Base-by-base conservation (phyloP, 306 rosid genomes). In the Coriaria nepalensis region DNA sequence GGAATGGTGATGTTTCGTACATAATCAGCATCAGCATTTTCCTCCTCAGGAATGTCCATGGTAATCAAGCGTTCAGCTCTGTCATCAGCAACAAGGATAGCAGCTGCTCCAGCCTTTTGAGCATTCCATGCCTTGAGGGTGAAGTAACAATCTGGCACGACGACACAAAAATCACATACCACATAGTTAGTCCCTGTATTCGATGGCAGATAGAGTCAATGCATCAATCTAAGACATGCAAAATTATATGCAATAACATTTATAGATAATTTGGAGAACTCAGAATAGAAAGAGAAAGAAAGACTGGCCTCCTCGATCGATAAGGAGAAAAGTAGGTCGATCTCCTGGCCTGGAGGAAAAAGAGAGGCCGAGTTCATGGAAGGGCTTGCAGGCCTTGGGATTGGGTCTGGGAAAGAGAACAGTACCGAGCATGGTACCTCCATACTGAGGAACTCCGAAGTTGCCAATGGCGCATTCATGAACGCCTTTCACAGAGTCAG, bases 81-180 rank as follows among this genome's bases (percentile, higher is more conserved):
- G 75, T 83, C 68, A 64, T 90, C 95, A n/a, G 86, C 93, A 50
- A 90, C 97, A 55, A 90, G 84, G 67, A 90, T 64, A 42, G 97
- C 97, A 0, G 94, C 97, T 14, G 95, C 97, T 64, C 97, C 97
- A 42, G 74, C 92, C 7, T 77, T 79, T 79, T 90, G 97, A 10
- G 95, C 93, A 52, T 81, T 90, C 97, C 95, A 81, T 0, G 97
- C 97, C 90, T 90, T 90, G 68, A 79, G 57, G 49, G 97, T 90
- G 78, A 90, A 90, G 78, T 53, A 90, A 72, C 97, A 90, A 73
- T 84, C 97, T 90, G 65, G n/a, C n/a, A n/a, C n/a, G n/a, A n/a
- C n/a, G n/a, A n/a, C n/a, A n/a, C n/a, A n/a, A n/a, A n/a, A n/a
- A n/a, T n/a, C n/a, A n/a, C n/a, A n/a, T n/a, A n/a, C n/a, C n/a